A percentile compares a stretch with the other conserved stretches of the same genome.
These are phyloP conservation scores for Pseudovirgaria hyperparasitica DNA, from an alignment of 2,329 filamentous ascomycete genomes.

Conservation along the genomic window DNA sequence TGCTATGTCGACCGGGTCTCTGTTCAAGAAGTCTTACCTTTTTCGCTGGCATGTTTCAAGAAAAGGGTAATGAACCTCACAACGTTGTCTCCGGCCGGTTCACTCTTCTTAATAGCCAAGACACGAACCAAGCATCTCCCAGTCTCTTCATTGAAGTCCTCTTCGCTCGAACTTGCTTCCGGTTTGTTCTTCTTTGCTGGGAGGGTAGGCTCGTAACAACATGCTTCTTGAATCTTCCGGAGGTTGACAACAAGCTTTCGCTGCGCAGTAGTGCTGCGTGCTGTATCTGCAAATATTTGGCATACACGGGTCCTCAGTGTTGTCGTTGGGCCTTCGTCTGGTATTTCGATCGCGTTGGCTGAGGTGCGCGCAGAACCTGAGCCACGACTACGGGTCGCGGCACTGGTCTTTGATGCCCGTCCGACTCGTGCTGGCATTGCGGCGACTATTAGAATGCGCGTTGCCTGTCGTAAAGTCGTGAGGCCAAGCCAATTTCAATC, in stretches of 20 bases:
- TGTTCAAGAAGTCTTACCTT: constrained; percentile 27
- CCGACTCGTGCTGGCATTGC: constrained; percentile 35
- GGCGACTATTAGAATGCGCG: too few species aligned
- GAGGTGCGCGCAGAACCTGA: constrained; percentile 30
- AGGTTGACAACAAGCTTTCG: constrained; percentile 78
- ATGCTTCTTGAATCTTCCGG: constrained; percentile 81
- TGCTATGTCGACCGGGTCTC: not conserved
- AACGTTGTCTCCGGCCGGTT: constrained; percentile 72
- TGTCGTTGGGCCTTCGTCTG: constrained; percentile 58
- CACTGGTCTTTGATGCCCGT: constrained; percentile 26
- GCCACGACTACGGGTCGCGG: constrained; percentile 23
- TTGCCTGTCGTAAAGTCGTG: too few species aligned
- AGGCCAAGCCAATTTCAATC: too few species aligned
- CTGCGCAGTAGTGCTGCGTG: constrained; percentile 80
- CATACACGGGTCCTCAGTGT: constrained; percentile 63
- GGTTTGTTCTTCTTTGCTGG: constrained; percentile 40
- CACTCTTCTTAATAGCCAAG: constrained; percentile 82
- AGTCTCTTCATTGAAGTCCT: constrained; percentile 79
- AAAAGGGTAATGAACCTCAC: constrained; percentile 84
- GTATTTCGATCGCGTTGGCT: constrained; percentile 34
- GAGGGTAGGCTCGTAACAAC: constrained; percentile 44
- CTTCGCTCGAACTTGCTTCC: constrained; percentile 66
- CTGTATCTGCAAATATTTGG: constrained; percentile 46
- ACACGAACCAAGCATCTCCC: constrained; percentile 69
- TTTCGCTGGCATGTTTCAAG: constrained; percentile 54